phyloP scores from a whole-genome alignment of 2,329 filamentous ascomycete genomes.

The Xylariaceae sp. region DNA sequence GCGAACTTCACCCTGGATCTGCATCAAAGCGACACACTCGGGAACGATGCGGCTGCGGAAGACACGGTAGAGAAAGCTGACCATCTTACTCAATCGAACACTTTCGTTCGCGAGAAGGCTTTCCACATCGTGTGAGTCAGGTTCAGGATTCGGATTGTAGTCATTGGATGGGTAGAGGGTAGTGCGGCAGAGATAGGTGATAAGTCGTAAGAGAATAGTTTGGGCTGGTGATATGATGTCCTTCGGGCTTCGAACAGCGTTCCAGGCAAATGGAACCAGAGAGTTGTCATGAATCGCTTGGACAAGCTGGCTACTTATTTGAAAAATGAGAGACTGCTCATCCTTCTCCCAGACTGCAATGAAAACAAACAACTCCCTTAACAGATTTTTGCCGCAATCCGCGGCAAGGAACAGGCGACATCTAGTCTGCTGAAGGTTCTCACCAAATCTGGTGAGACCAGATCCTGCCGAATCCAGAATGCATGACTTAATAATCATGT shows the following conservation, averaged over 20 bases:
- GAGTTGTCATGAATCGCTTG: constrained; percentile 87
- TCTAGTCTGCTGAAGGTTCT: constrained; percentile 84
- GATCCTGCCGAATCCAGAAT: constrained; percentile 80
- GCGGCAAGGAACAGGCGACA: constrained; percentile 87
- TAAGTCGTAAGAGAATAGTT: constrained; percentile 83
- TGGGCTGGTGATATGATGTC: constrained; percentile 96
- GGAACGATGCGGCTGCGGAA: constrained; percentile 91
- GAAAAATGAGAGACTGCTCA: constrained; percentile 91
- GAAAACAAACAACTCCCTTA: constrained; percentile 89
- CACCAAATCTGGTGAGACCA: constrained; percentile 60
- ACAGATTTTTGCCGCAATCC: constrained; percentile 83
- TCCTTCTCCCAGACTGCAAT: constrained; percentile 96
- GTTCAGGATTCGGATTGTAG: constrained; percentile 24
- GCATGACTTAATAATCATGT: constrained; percentile 96
- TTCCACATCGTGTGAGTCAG: constrained; percentile 19
- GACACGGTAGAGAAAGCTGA: constrained; percentile 89
- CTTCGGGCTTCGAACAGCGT: constrained; percentile 85
- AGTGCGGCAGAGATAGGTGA: constrained; percentile 82
- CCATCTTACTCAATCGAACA: constrained; percentile 54
- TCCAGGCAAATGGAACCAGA: constrained; percentile 87
- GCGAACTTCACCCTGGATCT: constrained; percentile 85
- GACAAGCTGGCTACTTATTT: constrained; percentile 93
- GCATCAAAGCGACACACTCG: constrained; percentile 90
- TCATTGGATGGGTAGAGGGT: constrained; percentile 36
- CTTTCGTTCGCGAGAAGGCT: constrained; percentile 43